A percentile compares a stretch with the other conserved stretches of the same genome.
phyloP scores from a whole-genome alignment of 2,329 filamentous ascomycete species.

The Ascochyta pisi region DNA sequence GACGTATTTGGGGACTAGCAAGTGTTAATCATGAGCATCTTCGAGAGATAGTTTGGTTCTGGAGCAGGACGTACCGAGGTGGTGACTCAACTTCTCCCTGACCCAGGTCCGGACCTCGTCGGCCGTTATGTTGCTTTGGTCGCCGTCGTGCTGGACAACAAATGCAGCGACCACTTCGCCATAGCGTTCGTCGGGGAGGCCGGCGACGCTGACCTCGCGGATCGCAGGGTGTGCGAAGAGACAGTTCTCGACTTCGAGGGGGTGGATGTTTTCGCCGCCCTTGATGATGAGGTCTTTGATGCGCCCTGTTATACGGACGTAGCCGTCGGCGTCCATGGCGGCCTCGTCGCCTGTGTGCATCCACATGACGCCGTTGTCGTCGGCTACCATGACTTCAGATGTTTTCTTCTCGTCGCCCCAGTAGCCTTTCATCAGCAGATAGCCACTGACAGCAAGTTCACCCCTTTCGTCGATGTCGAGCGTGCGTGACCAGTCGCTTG shows the following conservation, averaged over 20 bases:
- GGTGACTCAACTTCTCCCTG: constrained; percentile 70
- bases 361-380: constrained; percentile 70
- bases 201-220: constrained; percentile 81
- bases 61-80: constrained; percentile 62
- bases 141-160: constrained; percentile 62
- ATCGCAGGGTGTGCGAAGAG: constrained; percentile 76
- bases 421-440: constrained; percentile 90
- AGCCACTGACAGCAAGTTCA: constrained; percentile 83
- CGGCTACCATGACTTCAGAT: constrained; percentile 68
- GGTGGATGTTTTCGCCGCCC: constrained; percentile 95
- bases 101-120: constrained; percentile 77
- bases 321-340: constrained; percentile 80
- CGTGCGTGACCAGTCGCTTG: constrained; percentile 63
- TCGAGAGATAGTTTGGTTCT: not conserved
- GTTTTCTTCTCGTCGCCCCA: constrained; percentile 77
- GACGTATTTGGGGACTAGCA: constrained; percentile 78
- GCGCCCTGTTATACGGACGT: constrained; percentile 84
- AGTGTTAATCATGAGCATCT: not conserved
- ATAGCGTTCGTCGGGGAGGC: constrained; percentile 79
- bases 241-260: constrained; percentile 89
- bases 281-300: constrained; percentile 97
- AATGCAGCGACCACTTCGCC: constrained; percentile 91
- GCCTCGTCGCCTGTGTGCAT: constrained; percentile 95
- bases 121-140: constrained; percentile 54
- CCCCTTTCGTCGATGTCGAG: constrained; percentile 72